Evolutionary conservation across 768 basidiomycete species (phyloP).

Genomic region (Phanerodontia chrysosporium): DNA sequence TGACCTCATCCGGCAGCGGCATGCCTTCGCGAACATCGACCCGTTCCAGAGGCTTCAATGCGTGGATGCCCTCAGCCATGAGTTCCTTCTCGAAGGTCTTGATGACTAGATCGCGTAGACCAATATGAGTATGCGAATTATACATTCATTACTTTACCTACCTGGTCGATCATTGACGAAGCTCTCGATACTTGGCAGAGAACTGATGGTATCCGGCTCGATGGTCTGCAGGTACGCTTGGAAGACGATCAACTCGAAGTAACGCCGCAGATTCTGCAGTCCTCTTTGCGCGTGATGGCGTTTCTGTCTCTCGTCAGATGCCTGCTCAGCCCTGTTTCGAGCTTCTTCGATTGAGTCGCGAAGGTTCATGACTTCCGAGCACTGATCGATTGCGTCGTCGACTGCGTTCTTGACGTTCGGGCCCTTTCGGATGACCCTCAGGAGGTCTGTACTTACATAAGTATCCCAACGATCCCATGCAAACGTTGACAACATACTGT

Average conservation of each 20-base stretch:
- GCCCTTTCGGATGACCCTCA: conserved; percentile 85
- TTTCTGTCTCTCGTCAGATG: conserved; percentile 67
- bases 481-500: conserved; percentile 51
- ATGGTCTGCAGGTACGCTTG: conserved; percentile 85
- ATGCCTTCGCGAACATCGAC: conserved; percentile 61
- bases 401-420: conserved; percentile 81
- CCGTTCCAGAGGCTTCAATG: conserved; percentile 78
- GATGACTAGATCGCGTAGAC: too few species aligned
- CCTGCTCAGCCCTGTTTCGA: conserved; percentile 72
- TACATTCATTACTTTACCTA: conserved; percentile 48
- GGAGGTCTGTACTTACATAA: conserved; percentile 47
- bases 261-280: conserved; percentile 75
- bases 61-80: conserved; percentile 67
- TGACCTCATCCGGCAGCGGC: conserved; percentile 88
- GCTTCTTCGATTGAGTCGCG: conserved; percentile 86
- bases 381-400: conserved; percentile 85
- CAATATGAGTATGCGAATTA: too few species aligned
- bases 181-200: conserved; percentile 72
- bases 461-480: not conserved
- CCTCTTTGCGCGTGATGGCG: conserved; percentile 67
- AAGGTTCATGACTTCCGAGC: conserved; percentile 77
- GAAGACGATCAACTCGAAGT: conserved; percentile 84
- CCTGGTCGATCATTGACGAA: conserved; percentile 86
- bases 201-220: conserved; percentile 72
- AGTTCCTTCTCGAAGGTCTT: conserved; percentile 94